These are phyloP conservation scores for Metschnikowia orientalis DNA, from an alignment of 805 yeast species.

Conservation along the genomic window DNA sequence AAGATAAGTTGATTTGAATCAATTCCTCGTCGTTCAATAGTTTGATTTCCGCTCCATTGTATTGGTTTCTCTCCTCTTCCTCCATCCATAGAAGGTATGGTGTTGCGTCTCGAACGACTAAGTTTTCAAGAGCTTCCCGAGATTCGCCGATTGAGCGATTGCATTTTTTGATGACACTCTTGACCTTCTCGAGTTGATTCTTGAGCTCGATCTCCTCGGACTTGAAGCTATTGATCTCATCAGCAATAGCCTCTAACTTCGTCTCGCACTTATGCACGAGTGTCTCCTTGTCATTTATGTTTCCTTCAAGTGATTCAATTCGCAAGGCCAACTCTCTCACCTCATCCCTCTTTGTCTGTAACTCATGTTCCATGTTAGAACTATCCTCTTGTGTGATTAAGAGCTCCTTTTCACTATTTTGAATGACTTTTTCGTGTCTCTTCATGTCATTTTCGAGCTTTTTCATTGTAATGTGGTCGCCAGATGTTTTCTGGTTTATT, in stretches of 20 bases:
- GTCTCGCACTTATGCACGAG: constrained; percentile 33
- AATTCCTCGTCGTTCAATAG: constrained; percentile 51
- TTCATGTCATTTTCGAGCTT: constrained; percentile 63
- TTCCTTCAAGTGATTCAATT: constrained; percentile 27
- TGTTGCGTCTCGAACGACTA: constrained; percentile 52
- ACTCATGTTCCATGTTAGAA: constrained; percentile 23
- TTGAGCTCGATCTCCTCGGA: constrained; percentile 64
- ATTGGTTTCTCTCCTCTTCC: constrained; percentile 33
- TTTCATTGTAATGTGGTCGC: constrained; percentile 50
- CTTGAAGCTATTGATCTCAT: constrained; percentile 51
- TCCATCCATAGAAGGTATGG: constrained; percentile 49
- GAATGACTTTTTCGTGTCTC: constrained; percentile 47
- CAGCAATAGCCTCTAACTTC: constrained; percentile 33
- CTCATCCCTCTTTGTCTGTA: constrained; percentile 19
- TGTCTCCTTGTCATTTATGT: constrained; percentile 38
- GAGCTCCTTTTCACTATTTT: constrained; percentile 46
- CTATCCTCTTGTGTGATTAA: constrained; percentile 23
- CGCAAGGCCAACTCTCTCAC: constrained; percentile 21
- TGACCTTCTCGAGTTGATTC: constrained; percentile 58
- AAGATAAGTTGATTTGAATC: constrained; percentile 41
- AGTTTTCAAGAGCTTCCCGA: constrained; percentile 36
- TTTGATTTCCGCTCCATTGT: constrained; percentile 36
- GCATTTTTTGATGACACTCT: constrained; percentile 32
- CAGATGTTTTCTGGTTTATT: constrained; percentile 50
- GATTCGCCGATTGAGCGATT: constrained; percentile 37